These are phyloP conservation scores for Penicillium sumatraense DNA, from an alignment of 2,329 filamentous ascomycete species.

Conservation along the genomic window DNA sequence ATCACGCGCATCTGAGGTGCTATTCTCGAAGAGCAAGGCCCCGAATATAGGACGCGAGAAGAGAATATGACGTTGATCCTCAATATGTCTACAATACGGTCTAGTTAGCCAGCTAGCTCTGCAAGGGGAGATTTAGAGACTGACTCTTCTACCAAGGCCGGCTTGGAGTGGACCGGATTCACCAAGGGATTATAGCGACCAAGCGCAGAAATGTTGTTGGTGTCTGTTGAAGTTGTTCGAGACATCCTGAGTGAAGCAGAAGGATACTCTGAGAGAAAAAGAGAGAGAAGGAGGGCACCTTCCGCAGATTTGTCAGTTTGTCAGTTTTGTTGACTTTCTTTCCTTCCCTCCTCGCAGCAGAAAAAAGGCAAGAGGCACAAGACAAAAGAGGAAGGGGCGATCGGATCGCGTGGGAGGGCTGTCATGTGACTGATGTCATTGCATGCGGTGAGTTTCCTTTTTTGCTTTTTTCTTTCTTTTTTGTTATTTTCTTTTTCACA, in stretches of 20 bases:
- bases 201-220: too few relatives aligned
- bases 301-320: too few relatives aligned
- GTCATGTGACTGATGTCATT: slow-evolving; percentile 1
- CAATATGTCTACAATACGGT: slow-evolving; percentile 32
- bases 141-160: slow-evolving; percentile 56
- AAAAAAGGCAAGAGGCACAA: background rate
- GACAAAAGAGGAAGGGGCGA: background rate
- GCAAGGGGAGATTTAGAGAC: slow-evolving; percentile 19
- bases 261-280: background rate
- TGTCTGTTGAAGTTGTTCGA: slow-evolving; percentile 14
- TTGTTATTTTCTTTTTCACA: background rate
- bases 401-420: background rate
- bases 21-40: slow-evolving; percentile 69
- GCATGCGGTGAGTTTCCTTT: background rate
- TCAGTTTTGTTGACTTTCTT: background rate
- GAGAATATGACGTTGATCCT: slow-evolving; percentile 50
- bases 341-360: background rate
- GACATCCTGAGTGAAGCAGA: slow-evolving; percentile 19
- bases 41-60: slow-evolving; percentile 59
- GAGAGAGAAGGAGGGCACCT: background rate
- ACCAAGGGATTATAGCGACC: slow-evolving; percentile 56
- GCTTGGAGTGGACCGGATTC: slow-evolving; percentile 53
- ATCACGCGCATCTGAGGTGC: slow-evolving; percentile 67
- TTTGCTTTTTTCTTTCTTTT: background rate
- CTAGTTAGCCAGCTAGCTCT: too few relatives aligned